phyloP scores from a whole-genome alignment of 345 rosid species.

The Lepidium africanum region DNA sequence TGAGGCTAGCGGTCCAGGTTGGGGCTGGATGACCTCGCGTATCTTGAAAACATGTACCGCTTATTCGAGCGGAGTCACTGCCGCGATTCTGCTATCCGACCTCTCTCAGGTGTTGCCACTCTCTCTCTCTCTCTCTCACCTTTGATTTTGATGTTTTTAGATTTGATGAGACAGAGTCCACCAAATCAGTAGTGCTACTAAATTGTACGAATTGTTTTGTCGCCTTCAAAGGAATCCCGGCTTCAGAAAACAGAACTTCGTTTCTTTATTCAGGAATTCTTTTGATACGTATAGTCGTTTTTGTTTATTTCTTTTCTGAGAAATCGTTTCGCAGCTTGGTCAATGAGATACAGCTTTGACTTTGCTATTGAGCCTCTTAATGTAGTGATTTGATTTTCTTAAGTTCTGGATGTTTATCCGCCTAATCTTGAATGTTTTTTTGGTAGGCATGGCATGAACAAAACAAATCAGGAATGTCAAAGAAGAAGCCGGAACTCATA shows the following conservation, averaged over 20 bases:
- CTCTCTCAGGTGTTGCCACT: slow-evolving; percentile 54
- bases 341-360: background rate
- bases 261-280: background rate
- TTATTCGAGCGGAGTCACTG: slow-evolving; percentile 88
- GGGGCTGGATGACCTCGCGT: slow-evolving; percentile 83
- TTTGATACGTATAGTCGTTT: background rate
- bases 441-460: slow-evolving; percentile 76
- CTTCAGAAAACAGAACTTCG: no score
- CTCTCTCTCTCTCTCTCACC: background rate
- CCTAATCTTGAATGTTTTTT: background rate
- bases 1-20: slow-evolving; percentile 44
- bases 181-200: no score
- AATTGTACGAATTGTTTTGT: no score
- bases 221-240: no score
- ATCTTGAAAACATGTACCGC: slow-evolving; percentile 68
- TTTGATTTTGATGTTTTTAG: background rate
- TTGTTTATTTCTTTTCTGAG: background rate
- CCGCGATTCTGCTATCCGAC: slow-evolving; percentile 81
- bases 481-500: slow-evolving; percentile 61
- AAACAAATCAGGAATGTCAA: slow-evolving; percentile 41
- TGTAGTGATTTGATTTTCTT: background rate
- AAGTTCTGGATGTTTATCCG: background rate
- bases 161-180: no score
- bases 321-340: background rate
- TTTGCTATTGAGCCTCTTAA: background rate